Evolutionary conservation across 805 yeast species (phyloP).

Genomic region (Teunomyces pallodes): DNA sequence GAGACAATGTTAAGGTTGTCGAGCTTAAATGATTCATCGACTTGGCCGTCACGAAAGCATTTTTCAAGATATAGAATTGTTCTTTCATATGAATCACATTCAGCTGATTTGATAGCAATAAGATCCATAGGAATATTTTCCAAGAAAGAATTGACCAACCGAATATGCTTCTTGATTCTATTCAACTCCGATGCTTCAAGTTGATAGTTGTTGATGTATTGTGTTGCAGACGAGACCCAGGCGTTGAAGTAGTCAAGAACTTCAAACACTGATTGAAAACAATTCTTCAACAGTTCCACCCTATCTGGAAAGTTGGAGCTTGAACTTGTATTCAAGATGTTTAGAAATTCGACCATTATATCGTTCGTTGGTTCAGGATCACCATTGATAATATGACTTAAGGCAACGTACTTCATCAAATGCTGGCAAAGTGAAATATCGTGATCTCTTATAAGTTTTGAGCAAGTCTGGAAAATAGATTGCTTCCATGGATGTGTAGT

Average conservation of each 20-base stretch:
- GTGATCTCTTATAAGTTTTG: conserved; percentile 64
- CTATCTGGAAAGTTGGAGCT: conserved; percentile 47
- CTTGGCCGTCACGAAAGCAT: conserved; percentile 47
- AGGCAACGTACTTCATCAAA: conserved; percentile 71
- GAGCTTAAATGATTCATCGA: conserved; percentile 21
- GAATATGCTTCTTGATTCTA: conserved; percentile 25
- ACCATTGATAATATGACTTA: conserved; percentile 58
- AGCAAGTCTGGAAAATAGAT: conserved; percentile 58
- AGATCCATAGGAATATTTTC: conserved; percentile 60
- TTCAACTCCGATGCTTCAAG: conserved; percentile 16
- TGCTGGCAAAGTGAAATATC: conserved; percentile 69
- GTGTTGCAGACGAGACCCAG: conserved; percentile 55
- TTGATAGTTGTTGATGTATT: conserved; percentile 23
- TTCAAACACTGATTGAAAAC: conserved; percentile 72
- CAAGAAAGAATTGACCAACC: conserved; percentile 46
- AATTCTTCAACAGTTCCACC: conserved; percentile 56
- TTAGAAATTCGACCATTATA: conserved; percentile 57
- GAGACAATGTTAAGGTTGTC: conserved; percentile 40
- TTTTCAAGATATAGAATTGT: conserved; percentile 85
- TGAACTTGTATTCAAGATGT: conserved; percentile 50
- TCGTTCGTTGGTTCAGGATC: conserved; percentile 37
- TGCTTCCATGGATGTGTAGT: conserved; percentile 15
- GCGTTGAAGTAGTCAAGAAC: conserved; percentile 80
- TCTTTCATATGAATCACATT: conserved; percentile 82
- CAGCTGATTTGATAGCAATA: conserved; percentile 75